Evolutionary conservation across 2,329 filamentous ascomycete genomes (phyloP), one percentile per base, ranked within the genome.

Genomic region (Neofusicoccum sp.): DNA sequence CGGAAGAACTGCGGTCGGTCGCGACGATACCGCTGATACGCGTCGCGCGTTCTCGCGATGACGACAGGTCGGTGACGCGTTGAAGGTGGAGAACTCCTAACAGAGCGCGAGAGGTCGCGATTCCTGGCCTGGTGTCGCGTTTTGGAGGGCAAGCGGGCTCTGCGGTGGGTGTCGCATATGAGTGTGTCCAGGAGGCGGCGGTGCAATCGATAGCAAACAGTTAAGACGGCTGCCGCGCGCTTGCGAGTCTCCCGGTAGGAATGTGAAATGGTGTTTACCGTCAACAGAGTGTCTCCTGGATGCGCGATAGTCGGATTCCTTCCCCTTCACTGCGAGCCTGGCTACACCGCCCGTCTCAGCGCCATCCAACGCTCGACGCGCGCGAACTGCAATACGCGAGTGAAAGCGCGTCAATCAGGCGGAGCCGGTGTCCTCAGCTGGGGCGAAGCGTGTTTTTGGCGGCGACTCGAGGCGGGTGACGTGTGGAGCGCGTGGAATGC

Each of bases 291-390:
- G 28, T 45, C 34, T 51, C 28, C 58, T 43, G 40, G 45, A 53
- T 43, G 45, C 40, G 58, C 51, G 24, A 43, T 60, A 60, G 58
- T 53, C 40, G 58, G 53, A 60, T 60, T 60, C 58, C 58, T 60
- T 60, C 40, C 58, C 58, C 58, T 49, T 51, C 40, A 8, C 47
- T 53, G 44, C 47, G 45, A 44, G 34, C 58, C 44, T 60, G 58
- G 47, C 47, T 60, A 60, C 58, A 60, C 58, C 44, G 58, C 58
- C 58, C 58, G 47, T 44, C 58, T 60, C 58, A 53, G 38, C 58
- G 45, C 58, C 47, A 49, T 60, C 58, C 45, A 53, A 49, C 36
- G 45, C 45, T 60, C 45, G 43, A 44, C 58, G 47, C 53, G 58
- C 58, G 58, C 47, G 45, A 47, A 47, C 45, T 47, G 47, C 38